phyloP scores from a whole-genome alignment of 2,329 filamentous ascomycete genomes.

The Ascocoryne sarcoides region DNA sequence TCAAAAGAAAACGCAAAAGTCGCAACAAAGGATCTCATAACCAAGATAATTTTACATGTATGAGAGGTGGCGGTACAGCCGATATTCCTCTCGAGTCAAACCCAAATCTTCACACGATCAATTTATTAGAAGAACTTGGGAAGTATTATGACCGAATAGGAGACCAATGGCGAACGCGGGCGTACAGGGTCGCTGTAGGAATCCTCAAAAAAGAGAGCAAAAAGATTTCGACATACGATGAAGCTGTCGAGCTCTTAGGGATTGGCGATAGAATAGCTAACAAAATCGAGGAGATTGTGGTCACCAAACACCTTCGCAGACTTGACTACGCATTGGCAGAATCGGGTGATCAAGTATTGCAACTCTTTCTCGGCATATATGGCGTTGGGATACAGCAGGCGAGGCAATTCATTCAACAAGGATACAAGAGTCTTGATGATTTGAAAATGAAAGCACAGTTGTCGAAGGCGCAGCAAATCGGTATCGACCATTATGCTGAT shows the following conservation, averaged over 20 bases:
- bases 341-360: constrained; percentile 54
- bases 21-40: constrained; percentile 10
- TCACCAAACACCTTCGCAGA: constrained; percentile 60
- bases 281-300: constrained; percentile 85
- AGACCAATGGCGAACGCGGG: constrained; percentile 67
- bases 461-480: constrained; percentile 61
- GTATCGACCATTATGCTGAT: constrained; percentile 72
- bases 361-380: constrained; percentile 70
- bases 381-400: constrained; percentile 66
- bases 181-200: constrained; percentile 71
- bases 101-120: constrained; percentile 69
- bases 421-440: constrained; percentile 67
- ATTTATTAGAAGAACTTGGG: constrained; percentile 69
- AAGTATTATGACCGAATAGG: constrained; percentile 66
- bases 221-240: constrained; percentile 58
- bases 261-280: constrained; percentile 66
- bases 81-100: constrained; percentile 37
- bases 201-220: constrained; percentile 56
- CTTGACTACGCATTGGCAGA: constrained; percentile 64
- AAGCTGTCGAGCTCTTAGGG: constrained; percentile 58
- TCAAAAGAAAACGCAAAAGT: constrained; percentile 10
- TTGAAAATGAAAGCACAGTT: constrained; percentile 53
- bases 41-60: constrained; percentile 46
- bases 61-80: constrained; percentile 42
- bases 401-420: constrained; percentile 66